Percentiles rank a stretch among this genome's conserved stretches.
These are phyloP conservation scores for Litchi chinensis DNA, from an alignment of 345 rosid species.

Conservation along the genomic window DNA sequence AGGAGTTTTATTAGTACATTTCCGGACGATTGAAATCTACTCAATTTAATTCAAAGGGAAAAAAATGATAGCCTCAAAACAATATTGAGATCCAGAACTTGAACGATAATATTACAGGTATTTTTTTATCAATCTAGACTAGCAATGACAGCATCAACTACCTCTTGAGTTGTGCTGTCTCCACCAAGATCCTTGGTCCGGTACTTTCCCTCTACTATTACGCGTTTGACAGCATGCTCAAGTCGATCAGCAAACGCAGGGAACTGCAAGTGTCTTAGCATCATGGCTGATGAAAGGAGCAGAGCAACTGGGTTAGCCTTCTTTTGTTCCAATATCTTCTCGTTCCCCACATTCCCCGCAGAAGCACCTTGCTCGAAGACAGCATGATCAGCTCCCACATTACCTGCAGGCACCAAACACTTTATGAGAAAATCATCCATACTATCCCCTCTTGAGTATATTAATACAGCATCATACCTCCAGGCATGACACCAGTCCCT, in stretches of 20 bases:
- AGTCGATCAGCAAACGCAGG: slow-evolving; percentile 91
- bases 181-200: slow-evolving; percentile 92
- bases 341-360: slow-evolving; percentile 95
- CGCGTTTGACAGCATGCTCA: slow-evolving; percentile 76
- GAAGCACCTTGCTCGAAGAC: slow-evolving; percentile 99
- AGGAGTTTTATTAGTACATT: not conserved
- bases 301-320: slow-evolving; percentile 92
- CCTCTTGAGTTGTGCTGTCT: slow-evolving; percentile 70
- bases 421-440: slow-evolving; percentile 1
- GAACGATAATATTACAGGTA: not conserved
- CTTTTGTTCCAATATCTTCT: slow-evolving; percentile 54
- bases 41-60: not conserved
- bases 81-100: not conserved
- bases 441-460: not conserved
- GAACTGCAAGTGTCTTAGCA: slow-evolving; percentile 93
- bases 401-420: slow-evolving; percentile 48
- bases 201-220: slow-evolving; percentile 60
- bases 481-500: slow-evolving; percentile 98
- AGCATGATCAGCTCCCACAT: slow-evolving; percentile 90
- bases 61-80: not conserved
- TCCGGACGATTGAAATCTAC: not conserved
- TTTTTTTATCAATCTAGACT: slow-evolving; percentile 42
- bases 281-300: slow-evolving; percentile 96
- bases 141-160: slow-evolving; percentile 79
- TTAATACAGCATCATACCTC: slow-evolving; percentile 51